Base-by-base conservation (phyloP, 2,329 filamentous ascomycete genomes). In the Xylariaceae sp. region DNA sequence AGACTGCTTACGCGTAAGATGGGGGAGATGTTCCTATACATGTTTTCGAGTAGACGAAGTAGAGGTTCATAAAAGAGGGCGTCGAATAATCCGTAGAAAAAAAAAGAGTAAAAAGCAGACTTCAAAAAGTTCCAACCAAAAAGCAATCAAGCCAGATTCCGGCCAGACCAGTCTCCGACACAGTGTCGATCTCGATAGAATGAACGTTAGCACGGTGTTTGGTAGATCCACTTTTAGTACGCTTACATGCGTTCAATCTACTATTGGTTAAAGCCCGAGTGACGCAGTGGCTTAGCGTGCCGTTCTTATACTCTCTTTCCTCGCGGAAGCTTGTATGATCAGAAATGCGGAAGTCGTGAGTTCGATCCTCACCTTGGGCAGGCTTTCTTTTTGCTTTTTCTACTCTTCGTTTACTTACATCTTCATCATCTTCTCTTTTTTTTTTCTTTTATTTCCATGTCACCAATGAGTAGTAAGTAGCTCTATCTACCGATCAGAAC, bases 341-440 rank as follows among this genome's bases (percentile, higher is more conserved):
- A 47, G 59, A 57, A 57, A 62, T 62, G 60, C 60, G 56, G 56
- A 62, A 49, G 60, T 59, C 60, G 60, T 62, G 57, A 62, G 60
- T 62, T 62, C 60, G 57, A 62, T 55, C 60, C 60, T 62, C 60
- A 62, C 60, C 57, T 61, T 51, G 54, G 53, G 54, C 51, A 61
- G 7, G 17, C 39, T 10, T 4, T 51, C 49, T 59, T 53, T 47
- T 13, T 30, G 15, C 18, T 45, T 45, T 13, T 35, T 51, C 6
- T 17, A n/a, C 13, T 45, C n/a, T 13, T 45, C 13, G n/a, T n/a
- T 8, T 9, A 39, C 37, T 13, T 41, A 2, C 37, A 4, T 41
- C 37, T 41, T 41, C 37, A 30, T 30, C 37, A 30, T 30, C 37
- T 41, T 41, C 11, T 41, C 9, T 41, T 41, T 2, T 41, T 41